Base-by-base conservation (phyloP, 805 yeast genomes). In the Priceomyces castillae region DNA sequence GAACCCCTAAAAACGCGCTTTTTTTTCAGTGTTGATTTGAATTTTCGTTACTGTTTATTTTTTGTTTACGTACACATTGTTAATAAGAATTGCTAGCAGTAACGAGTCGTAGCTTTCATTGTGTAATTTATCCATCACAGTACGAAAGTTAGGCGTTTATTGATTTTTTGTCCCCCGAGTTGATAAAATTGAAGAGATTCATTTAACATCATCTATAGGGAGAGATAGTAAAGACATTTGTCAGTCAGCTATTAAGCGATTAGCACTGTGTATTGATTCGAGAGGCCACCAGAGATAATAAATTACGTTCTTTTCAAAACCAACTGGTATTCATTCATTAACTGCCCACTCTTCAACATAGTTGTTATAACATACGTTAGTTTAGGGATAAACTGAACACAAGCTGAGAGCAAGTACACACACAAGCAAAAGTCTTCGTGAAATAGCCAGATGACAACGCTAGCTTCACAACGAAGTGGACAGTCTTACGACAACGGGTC, bases 401-500 rank as follows among this genome's bases (percentile, higher is more conserved):
- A 28, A 28, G 31, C 31, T 28, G 15, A 7, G 15, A 28, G 31
- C 31, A n/a, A 28, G 31, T 6, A n/a, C 31, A 28, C 22, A 12
- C 39, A 26, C 28, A 22, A 22, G 12, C 19, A 20, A 3, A 23
- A 3, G 17, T 6, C 30, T 5, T 28, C 15, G 31, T 11, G 15
- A 33, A 17, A 33, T 5, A 23, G 23, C 20, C 30, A 38, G 40
- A 58, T 58, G 62, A 50, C 63, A 28, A 53, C 60, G 14, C 53
- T 55, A 22, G 58, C 53, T 37, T 58, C 58, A 41, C 60, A 57
- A 23, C 53, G 46, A 28, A 54, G 60, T 20, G 48, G 48, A 9
- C 59, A 50, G 38, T 50, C 53, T 33, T 46, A 44, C 26, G 48
- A 41, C 28, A 42, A 36, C 39, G 37, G 36, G 36, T 41, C 52